phyloP scores from a whole-genome alignment of 1,139 yeast genomes.

The Geotrichum australiense region DNA sequence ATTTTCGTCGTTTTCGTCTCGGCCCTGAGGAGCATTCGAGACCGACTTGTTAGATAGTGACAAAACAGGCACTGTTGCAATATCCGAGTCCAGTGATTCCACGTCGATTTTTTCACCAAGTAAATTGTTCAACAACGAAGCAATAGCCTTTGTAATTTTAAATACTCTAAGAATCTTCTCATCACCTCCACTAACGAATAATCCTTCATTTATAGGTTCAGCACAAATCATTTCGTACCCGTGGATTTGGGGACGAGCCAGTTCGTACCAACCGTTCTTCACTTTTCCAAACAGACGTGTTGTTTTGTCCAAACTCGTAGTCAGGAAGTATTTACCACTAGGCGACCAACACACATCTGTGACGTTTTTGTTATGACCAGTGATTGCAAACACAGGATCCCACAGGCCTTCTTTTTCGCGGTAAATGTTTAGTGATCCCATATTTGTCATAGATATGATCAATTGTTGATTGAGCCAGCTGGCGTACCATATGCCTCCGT shows the following conservation, averaged over 20 bases:
- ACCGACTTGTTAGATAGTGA: slow-evolving; percentile 77
- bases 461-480: slow-evolving; percentile 60
- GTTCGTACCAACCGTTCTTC: slow-evolving; percentile 65
- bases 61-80: slow-evolving; percentile 87
- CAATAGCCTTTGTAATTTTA: slow-evolving; percentile 80
- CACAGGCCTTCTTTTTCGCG: slow-evolving; percentile 36
- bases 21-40: slow-evolving; percentile 20
- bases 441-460: slow-evolving; percentile 62
- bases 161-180: slow-evolving; percentile 88
- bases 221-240: slow-evolving; percentile 94
- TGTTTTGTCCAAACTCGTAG: slow-evolving; percentile 89
- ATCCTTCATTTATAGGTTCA: slow-evolving; percentile 51
- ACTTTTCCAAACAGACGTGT: slow-evolving; percentile 70
- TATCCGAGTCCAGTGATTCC: slow-evolving; percentile 46
- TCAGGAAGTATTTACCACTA: slow-evolving; percentile 58
- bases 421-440: slow-evolving; percentile 91
- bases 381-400: slow-evolving; percentile 53
- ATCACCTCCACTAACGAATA: slow-evolving; percentile 91
- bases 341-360: slow-evolving; percentile 79
- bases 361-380: slow-evolving; percentile 70
- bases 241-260: slow-evolving; percentile 95
- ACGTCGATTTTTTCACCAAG: slow-evolving; percentile 39
- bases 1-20: slow-evolving; percentile 24
- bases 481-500: slow-evolving; percentile 96
- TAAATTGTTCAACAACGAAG: slow-evolving; percentile 49